Base-by-base conservation (phyloP, 139 green algal genomes). In the Asterochloris sp. region DNA sequence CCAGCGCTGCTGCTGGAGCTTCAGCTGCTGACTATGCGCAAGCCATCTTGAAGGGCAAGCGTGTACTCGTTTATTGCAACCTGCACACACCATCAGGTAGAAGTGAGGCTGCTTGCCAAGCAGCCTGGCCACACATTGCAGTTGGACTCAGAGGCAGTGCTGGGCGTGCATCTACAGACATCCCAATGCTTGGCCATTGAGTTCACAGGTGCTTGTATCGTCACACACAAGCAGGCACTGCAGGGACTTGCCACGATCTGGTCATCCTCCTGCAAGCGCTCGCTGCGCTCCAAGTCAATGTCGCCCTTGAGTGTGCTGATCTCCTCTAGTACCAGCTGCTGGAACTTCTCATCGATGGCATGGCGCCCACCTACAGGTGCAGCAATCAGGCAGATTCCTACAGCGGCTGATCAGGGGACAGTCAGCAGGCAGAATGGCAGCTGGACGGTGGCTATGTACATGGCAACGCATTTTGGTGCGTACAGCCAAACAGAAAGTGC, bases 41-140 rank as follows among this genome's bases (percentile, higher is more conserved):
- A 63, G 11, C 81, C 81, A 38, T 80, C 81, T 68, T 85, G 81
- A 11, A 85, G 81, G 13, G 81, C 81, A 26, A 54, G 81, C 0
- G 81, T 85, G 81, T 85, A 85, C 54, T 85, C 81, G 19, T 85
- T 85, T 69, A 85, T 85, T n/a, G 81, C 81, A 27, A 24, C 38
- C 38, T 54, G 38, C 38, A 54, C 38, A 54, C 38, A 54, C 38
- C 38, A 54, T 54, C 38, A 54, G 38, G 38, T 54, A 6, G 6
- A 54, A 54, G 38, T 54, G 38, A 54, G 38, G 38, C 38, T 54
- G 38, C 38, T 54, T 54, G 38, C 38, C 2, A 54, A 54, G 38
- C 38, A 54, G 38, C 4, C 38, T 54, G 38, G 38, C 38, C 38
- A 54, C 4, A 54, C n/a, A 6, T 54, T 54, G 38, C 38, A 54